Percentiles rank a stretch among this genome's conserved stretches.
Conservation (phyloP, 2,329 filamentous ascomycete genomes). For the Claviceps purpurea region DNA sequence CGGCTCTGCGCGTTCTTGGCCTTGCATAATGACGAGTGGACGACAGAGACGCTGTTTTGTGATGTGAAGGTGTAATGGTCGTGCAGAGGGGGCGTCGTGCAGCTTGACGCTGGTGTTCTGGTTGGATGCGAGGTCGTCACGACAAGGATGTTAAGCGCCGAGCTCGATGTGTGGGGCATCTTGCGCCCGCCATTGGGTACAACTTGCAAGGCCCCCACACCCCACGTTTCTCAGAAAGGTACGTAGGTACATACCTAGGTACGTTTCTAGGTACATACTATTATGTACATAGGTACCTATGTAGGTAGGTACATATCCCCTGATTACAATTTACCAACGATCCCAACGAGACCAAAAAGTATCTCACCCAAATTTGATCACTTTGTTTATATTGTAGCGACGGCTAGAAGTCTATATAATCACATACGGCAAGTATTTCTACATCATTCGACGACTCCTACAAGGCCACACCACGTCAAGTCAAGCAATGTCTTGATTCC, state of each 20-base stretch:
- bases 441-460: too few relatives aligned
- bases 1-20: neutral
- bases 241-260: too few relatives aligned
- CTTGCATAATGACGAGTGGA: constrained; percentile 4
- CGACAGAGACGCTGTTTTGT: neutral
- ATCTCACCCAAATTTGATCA: too few relatives aligned
- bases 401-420: too few relatives aligned
- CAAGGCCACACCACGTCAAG: neutral
- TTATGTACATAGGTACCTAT: too few relatives aligned
- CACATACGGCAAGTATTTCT: too few relatives aligned
- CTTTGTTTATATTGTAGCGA: too few relatives aligned
- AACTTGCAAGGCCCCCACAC: neutral
- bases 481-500: neutral
- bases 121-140: constrained; percentile 26
- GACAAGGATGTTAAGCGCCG: constrained; percentile 26
- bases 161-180: constrained; percentile 7
- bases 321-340: too few relatives aligned
- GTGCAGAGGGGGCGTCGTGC: constrained; percentile 4
- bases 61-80: constrained; percentile 4
- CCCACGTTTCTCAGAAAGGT: neutral
- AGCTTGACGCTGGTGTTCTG: constrained; percentile 15
- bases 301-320: too few relatives aligned
- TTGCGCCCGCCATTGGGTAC: constrained; percentile 3
- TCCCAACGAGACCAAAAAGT: too few relatives aligned
- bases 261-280: too few relatives aligned